These are phyloP conservation scores for Curvularia sp. DNA, from an alignment of 2,329 filamentous ascomycete species.

Conservation along the genomic window DNA sequence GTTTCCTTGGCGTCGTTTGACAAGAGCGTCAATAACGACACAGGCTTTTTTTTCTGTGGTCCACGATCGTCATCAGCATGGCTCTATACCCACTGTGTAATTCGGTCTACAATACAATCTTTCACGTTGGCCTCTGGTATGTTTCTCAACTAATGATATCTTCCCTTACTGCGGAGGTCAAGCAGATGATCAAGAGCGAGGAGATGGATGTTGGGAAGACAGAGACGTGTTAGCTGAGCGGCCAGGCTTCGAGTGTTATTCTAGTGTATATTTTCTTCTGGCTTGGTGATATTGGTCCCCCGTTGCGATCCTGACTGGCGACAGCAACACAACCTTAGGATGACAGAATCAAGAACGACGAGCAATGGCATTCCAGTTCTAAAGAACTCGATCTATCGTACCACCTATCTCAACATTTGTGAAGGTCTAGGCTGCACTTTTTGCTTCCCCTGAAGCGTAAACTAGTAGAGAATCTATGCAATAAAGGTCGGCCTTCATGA, in stretches of 20 bases:
- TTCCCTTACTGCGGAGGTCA: not conserved
- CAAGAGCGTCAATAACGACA: not conserved
- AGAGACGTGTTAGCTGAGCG: not conserved
- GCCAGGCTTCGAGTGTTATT: not conserved
- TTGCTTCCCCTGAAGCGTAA: too few species aligned
- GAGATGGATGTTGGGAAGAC: not conserved
- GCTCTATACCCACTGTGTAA: slow-evolving; percentile 35
- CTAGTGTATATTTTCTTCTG: not conserved
- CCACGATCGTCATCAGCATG: slow-evolving; percentile 24
- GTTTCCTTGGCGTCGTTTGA: slow-evolving; percentile 5
- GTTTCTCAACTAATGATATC: not conserved
- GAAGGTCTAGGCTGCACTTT: too few species aligned
- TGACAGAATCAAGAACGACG: too few species aligned
- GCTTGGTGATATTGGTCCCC: not conserved
- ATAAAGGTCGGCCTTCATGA: too few species aligned
- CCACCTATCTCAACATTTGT: too few species aligned
- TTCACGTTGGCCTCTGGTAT: not conserved
- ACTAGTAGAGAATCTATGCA: too few species aligned
- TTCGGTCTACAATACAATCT: slow-evolving; percentile 20
- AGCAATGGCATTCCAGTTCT: too few species aligned
- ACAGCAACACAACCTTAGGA: not conserved
- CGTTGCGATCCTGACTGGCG: not conserved
- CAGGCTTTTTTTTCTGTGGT: slow-evolving; percentile 12
- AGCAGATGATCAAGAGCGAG: not conserved
- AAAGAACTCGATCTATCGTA: too few species aligned